These are phyloP conservation scores for Dothideomycetes sp. DNA, from an alignment of 2,329 filamentous ascomycete species.

Conservation along the genomic window DNA sequence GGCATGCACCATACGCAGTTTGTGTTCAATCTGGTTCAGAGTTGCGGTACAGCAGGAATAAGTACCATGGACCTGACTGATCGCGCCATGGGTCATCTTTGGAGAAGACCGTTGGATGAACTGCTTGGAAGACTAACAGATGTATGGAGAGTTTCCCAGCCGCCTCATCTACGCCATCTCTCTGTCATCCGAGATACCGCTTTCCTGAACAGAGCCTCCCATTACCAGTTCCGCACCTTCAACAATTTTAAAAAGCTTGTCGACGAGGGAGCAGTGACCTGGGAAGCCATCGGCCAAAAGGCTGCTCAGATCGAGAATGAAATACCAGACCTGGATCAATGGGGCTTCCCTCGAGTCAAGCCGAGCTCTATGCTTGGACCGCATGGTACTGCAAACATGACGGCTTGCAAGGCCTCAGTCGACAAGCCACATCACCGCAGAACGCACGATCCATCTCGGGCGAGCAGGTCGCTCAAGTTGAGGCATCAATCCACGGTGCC, in stretches of 20 bases:
- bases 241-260: slow-evolving; percentile 43
- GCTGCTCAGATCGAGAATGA: slow-evolving; percentile 10
- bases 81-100: slow-evolving; percentile 36
- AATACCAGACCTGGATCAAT: slow-evolving; percentile 27
- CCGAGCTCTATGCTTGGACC: slow-evolving; percentile 25
- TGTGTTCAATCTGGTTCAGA: slow-evolving; percentile 37
- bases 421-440: slow-evolving; percentile 1
- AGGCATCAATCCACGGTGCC: too few species aligned
- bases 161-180: slow-evolving; percentile 44
- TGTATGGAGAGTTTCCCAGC: slow-evolving; percentile 48
- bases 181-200: slow-evolving; percentile 44
- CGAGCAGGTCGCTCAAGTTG: too few species aligned
- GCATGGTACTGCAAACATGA: slow-evolving; percentile 31
- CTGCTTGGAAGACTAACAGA: slow-evolving; percentile 42
- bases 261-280: slow-evolving; percentile 35
- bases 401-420: slow-evolving; percentile 21
- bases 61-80: slow-evolving; percentile 32
- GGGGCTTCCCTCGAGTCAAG: slow-evolving; percentile 34
- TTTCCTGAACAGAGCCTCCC: slow-evolving; percentile 33
- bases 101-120: slow-evolving; percentile 43
- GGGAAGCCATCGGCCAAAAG: slow-evolving; percentile 35
- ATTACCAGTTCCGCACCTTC: slow-evolving; percentile 46
- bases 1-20: slow-evolving; percentile 41
- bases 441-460: background rate
- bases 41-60: slow-evolving; percentile 36